Conservation (phyloP, 495 filamentous ascomycete species). For the Evernia prunastri region DNA sequence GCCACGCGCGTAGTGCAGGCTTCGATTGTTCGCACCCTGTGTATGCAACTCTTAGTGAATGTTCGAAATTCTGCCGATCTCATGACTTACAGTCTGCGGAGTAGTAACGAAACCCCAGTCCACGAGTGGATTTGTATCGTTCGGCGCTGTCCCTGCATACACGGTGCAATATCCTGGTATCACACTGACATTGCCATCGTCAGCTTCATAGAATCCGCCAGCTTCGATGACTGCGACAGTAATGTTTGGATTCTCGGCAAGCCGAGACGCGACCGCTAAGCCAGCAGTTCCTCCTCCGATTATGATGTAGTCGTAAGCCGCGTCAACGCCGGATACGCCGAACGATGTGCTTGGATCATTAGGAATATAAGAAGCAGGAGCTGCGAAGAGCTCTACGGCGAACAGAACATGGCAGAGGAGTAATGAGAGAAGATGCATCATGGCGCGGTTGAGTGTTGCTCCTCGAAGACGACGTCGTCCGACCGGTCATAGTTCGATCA, state of each 20-base stretch:
- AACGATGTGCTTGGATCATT: conserved; percentile 7
- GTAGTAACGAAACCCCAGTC: conserved; percentile 45
- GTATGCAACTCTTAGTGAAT: conserved; percentile 16
- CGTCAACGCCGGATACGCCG: conserved; percentile 26
- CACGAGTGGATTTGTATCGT: conserved; percentile 30
- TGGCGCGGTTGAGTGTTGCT: not conserved
- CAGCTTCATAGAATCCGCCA: conserved; percentile 50
- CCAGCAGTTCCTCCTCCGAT: conserved; percentile 50
- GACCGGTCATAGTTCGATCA: no score
- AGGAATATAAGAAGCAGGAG: not conserved
- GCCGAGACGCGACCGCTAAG: conserved; percentile 39
- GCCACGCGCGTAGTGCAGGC: conserved; percentile 35
- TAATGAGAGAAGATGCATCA: not conserved
- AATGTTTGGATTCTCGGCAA: conserved; percentile 34
- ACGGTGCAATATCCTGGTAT: conserved; percentile 39
- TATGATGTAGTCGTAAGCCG: conserved; percentile 46
- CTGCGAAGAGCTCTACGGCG: not conserved
- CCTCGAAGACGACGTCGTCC: no score
- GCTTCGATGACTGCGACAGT: conserved; percentile 51
- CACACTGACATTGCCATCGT: conserved; percentile 36
- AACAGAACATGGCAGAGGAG: not conserved
- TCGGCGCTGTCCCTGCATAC: conserved; percentile 33
- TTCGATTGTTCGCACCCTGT: conserved; percentile 33
- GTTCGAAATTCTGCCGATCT: conserved; percentile 34
- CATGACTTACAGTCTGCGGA: conserved; percentile 15